phyloP scores from a whole-genome alignment of 2,329 filamentous ascomycete species.

The Graphilbum sp. region DNA sequence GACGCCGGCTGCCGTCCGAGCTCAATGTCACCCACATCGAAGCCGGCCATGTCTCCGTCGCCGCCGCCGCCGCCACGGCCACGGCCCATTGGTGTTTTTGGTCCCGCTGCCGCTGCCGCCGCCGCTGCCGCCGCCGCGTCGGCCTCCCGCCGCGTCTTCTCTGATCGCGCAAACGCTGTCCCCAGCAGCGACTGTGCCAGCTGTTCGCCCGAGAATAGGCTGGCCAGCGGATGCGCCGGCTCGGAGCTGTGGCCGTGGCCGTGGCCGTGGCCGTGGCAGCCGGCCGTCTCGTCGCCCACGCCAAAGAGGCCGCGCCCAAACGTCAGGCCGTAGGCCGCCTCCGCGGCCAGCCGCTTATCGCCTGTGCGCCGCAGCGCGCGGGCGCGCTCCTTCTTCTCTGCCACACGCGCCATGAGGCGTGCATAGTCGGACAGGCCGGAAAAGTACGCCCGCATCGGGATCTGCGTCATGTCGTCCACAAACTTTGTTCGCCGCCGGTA shows the following conservation, averaged over 20 bases:
- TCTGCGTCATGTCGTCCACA: constrained; percentile 9
- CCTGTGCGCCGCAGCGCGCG: constrained; percentile 3
- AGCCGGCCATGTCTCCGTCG: no score
- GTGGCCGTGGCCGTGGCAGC: no score
- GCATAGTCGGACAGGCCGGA: constrained; percentile 7
- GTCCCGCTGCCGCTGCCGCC: constrained; percentile 2
- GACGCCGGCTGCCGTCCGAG: constrained; percentile 51
- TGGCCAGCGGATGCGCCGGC: constrained; percentile 3
- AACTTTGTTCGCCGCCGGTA: constrained; percentile 3
- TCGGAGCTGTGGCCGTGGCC: not conserved
- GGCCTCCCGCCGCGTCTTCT: constrained; percentile 1
- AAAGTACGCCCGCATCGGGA: constrained; percentile 9
- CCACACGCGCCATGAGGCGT: constrained; percentile 7
- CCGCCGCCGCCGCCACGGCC: not conserved
- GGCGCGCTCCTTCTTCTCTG: constrained; percentile 3
- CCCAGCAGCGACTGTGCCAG: constrained; percentile 6
- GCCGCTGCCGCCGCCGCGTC: not conserved
- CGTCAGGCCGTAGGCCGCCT: constrained; percentile 5
- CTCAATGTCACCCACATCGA: constrained; percentile 28
- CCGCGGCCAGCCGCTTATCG: not conserved
- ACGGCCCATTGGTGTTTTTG: constrained; percentile 6
- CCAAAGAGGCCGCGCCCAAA: constrained; percentile 10
- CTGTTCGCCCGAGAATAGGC: constrained; percentile 6
- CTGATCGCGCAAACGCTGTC: constrained; percentile 5
- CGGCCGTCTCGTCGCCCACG: constrained; percentile 3